Base-by-base conservation (phyloP, 441 rosid species). In the Gossypium schwendimanii region DNA sequence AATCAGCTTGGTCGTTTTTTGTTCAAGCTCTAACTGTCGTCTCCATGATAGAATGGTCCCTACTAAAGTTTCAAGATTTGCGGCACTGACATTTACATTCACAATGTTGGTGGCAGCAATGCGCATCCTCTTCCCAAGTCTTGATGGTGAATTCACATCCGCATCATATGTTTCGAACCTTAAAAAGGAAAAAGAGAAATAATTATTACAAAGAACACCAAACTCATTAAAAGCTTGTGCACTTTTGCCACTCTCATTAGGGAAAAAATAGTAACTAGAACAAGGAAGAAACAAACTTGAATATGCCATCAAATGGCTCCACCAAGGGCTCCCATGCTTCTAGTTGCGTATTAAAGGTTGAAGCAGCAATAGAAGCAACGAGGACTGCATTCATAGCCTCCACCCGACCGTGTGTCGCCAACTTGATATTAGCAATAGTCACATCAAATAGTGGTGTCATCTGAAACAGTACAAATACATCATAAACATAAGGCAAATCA, bases 241-340 rank as follows among this genome's bases (percentile, higher is more conserved):
- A 39, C 70, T 76, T n/a, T 7, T 11, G n/a, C 24, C 33, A 10
- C 61, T 61, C 64, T 69, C 5, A 31, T 52, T 2, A 57, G 28
- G 68, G 53, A 78, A 39, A 68, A 78, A 39, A 68, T 44, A 28
- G 66, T 10, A 33, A 67, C 62, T 47, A 65, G 57, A 53, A 75
- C 17, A 23, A 57, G 26, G 61, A 70, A 82, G 69, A 76, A 77
- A 50, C 71, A 69, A 87, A 96, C 99, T 96, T 93, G 88, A 96
- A 96, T 82, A 96, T 96, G 81, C 99, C 98, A 83, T 96, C 98
- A 82, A 96, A 96, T 23, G 99, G 96, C 81, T 96, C 99, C 81
- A 96, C 86, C 79, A 96, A 86, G 62, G 99, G 99, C 78, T 96
- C 99, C 99, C 99, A 96, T 33, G 98, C 95, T 86, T 93, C 99